Evolutionary conservation across 1,284 basidiomycete species (phyloP).

Genomic region (Puccinia brachypodii): DNA sequence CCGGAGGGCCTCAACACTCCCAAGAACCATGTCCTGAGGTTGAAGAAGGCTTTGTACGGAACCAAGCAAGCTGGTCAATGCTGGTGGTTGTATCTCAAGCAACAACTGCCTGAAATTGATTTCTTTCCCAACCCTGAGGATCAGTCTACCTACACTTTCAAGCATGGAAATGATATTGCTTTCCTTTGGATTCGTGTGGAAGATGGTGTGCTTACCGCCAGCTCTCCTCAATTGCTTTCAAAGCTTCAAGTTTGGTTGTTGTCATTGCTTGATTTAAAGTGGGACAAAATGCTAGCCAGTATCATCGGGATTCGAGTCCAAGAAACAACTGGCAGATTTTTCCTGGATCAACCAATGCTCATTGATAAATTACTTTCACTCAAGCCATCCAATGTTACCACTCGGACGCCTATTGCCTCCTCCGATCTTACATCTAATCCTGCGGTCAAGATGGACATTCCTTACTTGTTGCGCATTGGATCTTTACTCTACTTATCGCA

Average conservation of each 20-base stretch:
- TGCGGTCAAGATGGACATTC: background rate
- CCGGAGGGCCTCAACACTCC: too few relatives aligned
- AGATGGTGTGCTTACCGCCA: background rate
- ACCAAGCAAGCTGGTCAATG: background rate
- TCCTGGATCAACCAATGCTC: background rate
- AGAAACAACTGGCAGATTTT: background rate
- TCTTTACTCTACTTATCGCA: background rate
- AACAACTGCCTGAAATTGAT: background rate
- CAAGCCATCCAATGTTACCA: background rate
- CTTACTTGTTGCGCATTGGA: background rate
- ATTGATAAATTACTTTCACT: background rate
- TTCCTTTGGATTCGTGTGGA: constrained; percentile 17
- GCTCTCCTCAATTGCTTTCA: too few relatives aligned
- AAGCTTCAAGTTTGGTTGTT: too few relatives aligned
- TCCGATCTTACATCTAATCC: background rate
- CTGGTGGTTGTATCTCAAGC: background rate
- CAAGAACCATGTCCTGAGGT: background rate
- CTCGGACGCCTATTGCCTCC: background rate
- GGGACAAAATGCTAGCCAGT: background rate
- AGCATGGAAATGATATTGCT: background rate
- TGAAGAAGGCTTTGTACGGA: constrained; percentile 2
- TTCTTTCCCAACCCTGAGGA: background rate
- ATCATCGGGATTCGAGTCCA: constrained; percentile 8
- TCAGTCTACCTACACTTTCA: background rate
- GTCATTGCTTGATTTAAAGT: too few relatives aligned